phyloP scores from a whole-genome alignment of 108 stramenopile species.

The Mediolabrus comicus region DNA sequence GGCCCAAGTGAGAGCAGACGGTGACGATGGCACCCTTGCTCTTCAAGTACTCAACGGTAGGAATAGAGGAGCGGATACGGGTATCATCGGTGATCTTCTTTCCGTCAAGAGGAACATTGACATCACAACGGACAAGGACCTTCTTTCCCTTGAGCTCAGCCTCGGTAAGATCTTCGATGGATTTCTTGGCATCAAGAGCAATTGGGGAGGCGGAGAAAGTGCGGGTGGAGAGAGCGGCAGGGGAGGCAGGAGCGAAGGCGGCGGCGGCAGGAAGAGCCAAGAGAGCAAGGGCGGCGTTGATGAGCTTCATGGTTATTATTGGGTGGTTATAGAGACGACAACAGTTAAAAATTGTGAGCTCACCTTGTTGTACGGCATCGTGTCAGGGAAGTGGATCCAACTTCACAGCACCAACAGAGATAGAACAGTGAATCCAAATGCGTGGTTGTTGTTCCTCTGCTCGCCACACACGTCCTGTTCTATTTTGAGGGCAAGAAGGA shows the following conservation, averaged over 20 bases:
- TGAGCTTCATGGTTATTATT: slow-evolving; percentile 66
- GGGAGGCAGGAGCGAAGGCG: slow-evolving; percentile 77
- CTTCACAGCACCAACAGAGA: too few relatives aligned
- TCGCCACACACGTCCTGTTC: too few relatives aligned
- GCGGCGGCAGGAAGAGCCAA: slow-evolving; percentile 58
- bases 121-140: slow-evolving; percentile 96
- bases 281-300: slow-evolving; percentile 65
- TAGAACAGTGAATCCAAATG: too few relatives aligned
- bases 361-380: too few relatives aligned
- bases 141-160: slow-evolving; percentile 95
- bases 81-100: slow-evolving; percentile 98
- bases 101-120: slow-evolving; percentile 97
- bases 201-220: slow-evolving; percentile 39
- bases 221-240: slow-evolving; percentile 69
- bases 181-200: slow-evolving; percentile 93
- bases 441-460: too few relatives aligned
- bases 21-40: slow-evolving; percentile 96
- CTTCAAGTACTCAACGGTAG: slow-evolving; percentile 97
- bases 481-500: too few relatives aligned
- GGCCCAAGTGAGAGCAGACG: slow-evolving; percentile 99
- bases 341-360: too few relatives aligned
- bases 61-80: slow-evolving; percentile 98
- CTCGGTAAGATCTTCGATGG: slow-evolving; percentile 91
- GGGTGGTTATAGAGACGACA: too few relatives aligned
- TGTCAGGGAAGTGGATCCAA: too few relatives aligned